These are phyloP conservation scores for Kalanchoe fedtschenkoi DNA, from an alignment of 164 flowering plant genomes.

Conservation along the genomic window DNA sequence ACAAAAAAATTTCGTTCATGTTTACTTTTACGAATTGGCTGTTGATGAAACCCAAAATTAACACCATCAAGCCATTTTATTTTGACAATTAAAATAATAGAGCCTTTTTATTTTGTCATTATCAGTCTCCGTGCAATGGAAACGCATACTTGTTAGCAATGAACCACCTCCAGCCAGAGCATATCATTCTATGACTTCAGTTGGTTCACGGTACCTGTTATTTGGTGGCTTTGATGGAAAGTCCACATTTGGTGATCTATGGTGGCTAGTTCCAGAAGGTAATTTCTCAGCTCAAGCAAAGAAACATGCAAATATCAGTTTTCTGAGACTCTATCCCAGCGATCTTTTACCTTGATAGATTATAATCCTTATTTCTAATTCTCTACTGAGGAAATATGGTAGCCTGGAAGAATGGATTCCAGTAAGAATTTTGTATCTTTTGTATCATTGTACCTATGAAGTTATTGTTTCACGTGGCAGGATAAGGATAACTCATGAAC, in stretches of 20 bases:
- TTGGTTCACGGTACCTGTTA: conserved; percentile 74
- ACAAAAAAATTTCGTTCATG: background rate
- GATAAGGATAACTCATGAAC: background rate
- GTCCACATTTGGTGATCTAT: conserved; percentile 73
- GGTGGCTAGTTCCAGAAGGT: conserved; percentile 99
- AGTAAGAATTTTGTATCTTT: background rate
- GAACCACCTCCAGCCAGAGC: conserved; percentile 93
- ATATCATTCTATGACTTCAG: conserved; percentile 74
- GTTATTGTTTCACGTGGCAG: background rate
- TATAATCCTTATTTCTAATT: background rate
- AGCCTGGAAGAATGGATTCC: background rate
- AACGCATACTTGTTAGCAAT: conserved; percentile 60
- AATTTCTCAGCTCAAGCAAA: conserved; percentile 8
- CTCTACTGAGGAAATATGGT: background rate
- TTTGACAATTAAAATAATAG: background rate
- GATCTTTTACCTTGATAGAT: background rate
- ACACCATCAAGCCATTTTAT: background rate
- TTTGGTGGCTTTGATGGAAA: conserved; percentile 99
- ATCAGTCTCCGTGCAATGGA: conserved; percentile 92
- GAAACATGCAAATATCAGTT: background rate
- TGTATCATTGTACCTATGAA: too few species aligned
- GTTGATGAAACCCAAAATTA: background rate
- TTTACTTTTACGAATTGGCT: too few species aligned
- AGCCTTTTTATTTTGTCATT: conserved; percentile 1
- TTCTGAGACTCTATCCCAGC: background rate